phyloP scores from a whole-genome alignment of 768 basidiomycete species.

The Termitomyces sp. region DNA sequence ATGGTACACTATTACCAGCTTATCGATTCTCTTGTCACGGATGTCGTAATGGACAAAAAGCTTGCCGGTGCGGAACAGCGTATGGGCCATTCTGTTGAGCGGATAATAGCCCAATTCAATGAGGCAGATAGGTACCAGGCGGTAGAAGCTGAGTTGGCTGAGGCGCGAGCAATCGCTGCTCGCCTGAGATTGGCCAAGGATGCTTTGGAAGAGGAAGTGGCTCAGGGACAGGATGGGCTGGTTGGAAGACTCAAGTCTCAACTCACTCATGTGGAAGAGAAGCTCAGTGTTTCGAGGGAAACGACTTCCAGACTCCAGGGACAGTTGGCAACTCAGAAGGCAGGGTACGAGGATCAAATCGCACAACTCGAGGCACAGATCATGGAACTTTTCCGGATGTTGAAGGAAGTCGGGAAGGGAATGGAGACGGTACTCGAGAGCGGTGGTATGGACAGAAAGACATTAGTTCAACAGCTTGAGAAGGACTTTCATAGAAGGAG shows the following conservation, averaged over 20 bases:
- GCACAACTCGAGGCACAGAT: constrained; percentile 88
- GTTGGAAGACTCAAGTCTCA: constrained; percentile 78
- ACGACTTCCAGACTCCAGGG: constrained; percentile 70
- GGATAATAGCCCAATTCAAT: constrained; percentile 84
- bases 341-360: constrained; percentile 80
- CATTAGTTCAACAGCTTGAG: constrained; percentile 74
- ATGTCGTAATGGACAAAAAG: constrained; percentile 91
- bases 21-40: constrained; percentile 82
- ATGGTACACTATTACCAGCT: constrained; percentile 89
- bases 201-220: constrained; percentile 72
- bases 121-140: constrained; percentile 79
- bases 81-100: constrained; percentile 84
- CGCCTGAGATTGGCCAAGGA: constrained; percentile 80
- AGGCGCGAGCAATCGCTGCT: constrained; percentile 56
- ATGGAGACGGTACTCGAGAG: constrained; percentile 70
- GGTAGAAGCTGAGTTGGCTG: constrained; percentile 73
- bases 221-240: constrained; percentile 75
- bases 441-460: constrained; percentile 71
- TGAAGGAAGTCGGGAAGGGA: constrained; percentile 77
- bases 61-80: constrained; percentile 77
- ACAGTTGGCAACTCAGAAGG: constrained; percentile 72
- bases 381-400: constrained; percentile 89
- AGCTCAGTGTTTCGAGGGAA: constrained; percentile 72
- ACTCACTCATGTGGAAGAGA: constrained; percentile 65
- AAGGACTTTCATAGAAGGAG: constrained; percentile 78